Percentiles rank a stretch among this genome's conserved stretches.
Evolutionary conservation across 495 filamentous ascomycete genomes (phyloP).

Genomic region (Penicillium ochrochloron): DNA sequence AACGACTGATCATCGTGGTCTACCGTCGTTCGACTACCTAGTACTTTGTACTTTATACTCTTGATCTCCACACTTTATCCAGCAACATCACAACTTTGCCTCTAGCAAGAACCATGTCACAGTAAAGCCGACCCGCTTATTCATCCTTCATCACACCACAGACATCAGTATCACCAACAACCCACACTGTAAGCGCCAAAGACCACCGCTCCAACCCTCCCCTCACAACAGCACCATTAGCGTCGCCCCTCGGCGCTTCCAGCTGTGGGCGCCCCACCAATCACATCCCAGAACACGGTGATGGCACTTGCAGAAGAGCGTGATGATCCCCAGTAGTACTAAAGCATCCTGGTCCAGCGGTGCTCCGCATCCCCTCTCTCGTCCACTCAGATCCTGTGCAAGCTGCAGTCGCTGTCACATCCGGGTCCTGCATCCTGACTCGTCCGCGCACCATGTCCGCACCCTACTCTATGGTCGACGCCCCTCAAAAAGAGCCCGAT

Average conservation of each 20-base stretch:
- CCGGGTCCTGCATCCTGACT: slow-evolving; percentile 39
- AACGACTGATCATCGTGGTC: not conserved
- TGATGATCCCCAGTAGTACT: slow-evolving; percentile 34
- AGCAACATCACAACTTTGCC: not conserved
- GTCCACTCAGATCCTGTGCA: slow-evolving; percentile 23
- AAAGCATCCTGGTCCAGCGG: slow-evolving; percentile 13
- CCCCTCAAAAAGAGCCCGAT: slow-evolving; percentile 45
- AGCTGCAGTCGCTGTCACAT: slow-evolving; percentile 47
- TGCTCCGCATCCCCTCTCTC: slow-evolving; percentile 16
- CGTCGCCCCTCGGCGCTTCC: slow-evolving; percentile 29
- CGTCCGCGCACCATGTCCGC: slow-evolving; percentile 24
- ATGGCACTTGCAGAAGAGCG: slow-evolving; percentile 30
- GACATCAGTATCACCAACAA: not conserved
- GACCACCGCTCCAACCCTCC: slow-evolving; percentile 1
- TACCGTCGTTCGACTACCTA: not conserved
- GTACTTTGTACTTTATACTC: not conserved
- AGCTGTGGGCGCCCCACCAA: slow-evolving; percentile 24
- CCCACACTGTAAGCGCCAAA: slow-evolving; percentile 16
- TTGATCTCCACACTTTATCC: not conserved
- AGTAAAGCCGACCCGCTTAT: not conserved
- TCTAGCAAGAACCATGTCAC: not conserved
- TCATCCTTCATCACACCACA: not conserved
- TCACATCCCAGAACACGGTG: slow-evolving; percentile 18
- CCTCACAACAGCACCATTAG: slow-evolving; percentile 19
- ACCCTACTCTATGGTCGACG: not conserved